Evolutionary conservation across 1,139 yeast species (phyloP).

Genomic region (Yamadazyma jaroonii): DNA sequence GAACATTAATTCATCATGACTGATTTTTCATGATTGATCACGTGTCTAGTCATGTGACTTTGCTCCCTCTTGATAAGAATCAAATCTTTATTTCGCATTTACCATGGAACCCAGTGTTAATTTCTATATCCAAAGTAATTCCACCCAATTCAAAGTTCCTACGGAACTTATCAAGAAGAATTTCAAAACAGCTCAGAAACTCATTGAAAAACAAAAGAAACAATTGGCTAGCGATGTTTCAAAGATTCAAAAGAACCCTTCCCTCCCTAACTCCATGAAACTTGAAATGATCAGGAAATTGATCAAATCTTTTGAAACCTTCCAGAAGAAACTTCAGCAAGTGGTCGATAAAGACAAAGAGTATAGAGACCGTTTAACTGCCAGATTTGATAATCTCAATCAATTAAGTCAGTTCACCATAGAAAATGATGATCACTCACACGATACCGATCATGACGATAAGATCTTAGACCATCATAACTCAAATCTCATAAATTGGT

Average conservation of each 20-base stretch:
- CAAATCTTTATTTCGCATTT: too few species aligned
- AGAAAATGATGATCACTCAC: slow-evolving; percentile 4
- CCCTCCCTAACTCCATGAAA: slow-evolving; percentile 20
- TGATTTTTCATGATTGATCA: too few species aligned
- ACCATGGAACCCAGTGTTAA: slow-evolving; percentile 41
- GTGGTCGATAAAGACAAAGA: slow-evolving; percentile 50
- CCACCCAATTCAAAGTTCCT: slow-evolving; percentile 60
- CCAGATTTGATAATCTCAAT: slow-evolving; percentile 42
- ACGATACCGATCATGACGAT: slow-evolving; percentile 9
- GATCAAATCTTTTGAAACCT: slow-evolving; percentile 45
- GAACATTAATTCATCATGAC: too few species aligned
- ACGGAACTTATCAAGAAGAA: slow-evolving; percentile 58
- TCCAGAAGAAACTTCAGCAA: slow-evolving; percentile 40
- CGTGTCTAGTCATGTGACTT: too few species aligned
- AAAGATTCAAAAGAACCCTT: slow-evolving; percentile 26
- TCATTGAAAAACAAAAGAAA: slow-evolving; percentile 54
- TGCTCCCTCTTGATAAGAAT: too few species aligned
- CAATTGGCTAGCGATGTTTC: slow-evolving; percentile 38
- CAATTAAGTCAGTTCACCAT: slow-evolving; percentile 25
- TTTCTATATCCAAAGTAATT: slow-evolving; percentile 43
- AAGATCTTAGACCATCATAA: slow-evolving; percentile 35
- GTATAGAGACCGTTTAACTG: slow-evolving; percentile 43
- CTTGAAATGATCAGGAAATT: slow-evolving; percentile 34
- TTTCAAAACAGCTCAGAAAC: slow-evolving; percentile 52
- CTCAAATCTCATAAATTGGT: slow-evolving; percentile 51